Conservation (phyloP, 164 flowering plant genomes). For the Santalum album region DNA sequence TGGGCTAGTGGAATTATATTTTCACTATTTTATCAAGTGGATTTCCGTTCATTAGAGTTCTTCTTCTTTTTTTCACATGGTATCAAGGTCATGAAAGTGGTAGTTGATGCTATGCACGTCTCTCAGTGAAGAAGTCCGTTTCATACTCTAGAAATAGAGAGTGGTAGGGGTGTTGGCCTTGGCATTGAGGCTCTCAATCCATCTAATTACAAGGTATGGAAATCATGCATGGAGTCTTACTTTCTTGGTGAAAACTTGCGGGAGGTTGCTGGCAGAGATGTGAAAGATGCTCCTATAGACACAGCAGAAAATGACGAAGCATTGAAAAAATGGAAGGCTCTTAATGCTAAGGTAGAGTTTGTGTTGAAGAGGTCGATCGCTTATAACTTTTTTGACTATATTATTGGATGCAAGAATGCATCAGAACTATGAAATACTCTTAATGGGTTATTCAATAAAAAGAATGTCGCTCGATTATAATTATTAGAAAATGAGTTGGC, state of each 20-base stretch:
- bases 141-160: too few species aligned
- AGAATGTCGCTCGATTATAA: conserved; percentile 4
- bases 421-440: conserved; percentile 3
- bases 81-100: too few species aligned
- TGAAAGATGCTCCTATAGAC: neutral
- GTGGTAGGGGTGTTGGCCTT: too few species aligned
- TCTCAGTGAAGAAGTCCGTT: too few species aligned
- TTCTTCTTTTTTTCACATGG: too few species aligned
- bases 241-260: conserved; percentile 9
- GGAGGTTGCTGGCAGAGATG: conserved; percentile 3
- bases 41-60: too few species aligned
- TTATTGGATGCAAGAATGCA: conserved; percentile 3
- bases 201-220: conserved; percentile 3
- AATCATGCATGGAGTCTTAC: conserved; percentile 3
- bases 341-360: conserved; percentile 1
- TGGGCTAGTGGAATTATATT: too few species aligned
- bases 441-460: conserved; percentile 8
- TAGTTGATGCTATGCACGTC: too few species aligned
- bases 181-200: too few species aligned
- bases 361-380: neutral
- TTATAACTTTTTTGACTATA: neutral
- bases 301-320: neutral
- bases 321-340: conserved; percentile 3
- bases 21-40: too few species aligned
- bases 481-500: conserved; percentile 10